A percentile compares a stretch with the other conserved stretches of the same genome.
Conservation (phyloP, 2,329 filamentous ascomycete species). For the Aspergillus japonicus region DNA sequence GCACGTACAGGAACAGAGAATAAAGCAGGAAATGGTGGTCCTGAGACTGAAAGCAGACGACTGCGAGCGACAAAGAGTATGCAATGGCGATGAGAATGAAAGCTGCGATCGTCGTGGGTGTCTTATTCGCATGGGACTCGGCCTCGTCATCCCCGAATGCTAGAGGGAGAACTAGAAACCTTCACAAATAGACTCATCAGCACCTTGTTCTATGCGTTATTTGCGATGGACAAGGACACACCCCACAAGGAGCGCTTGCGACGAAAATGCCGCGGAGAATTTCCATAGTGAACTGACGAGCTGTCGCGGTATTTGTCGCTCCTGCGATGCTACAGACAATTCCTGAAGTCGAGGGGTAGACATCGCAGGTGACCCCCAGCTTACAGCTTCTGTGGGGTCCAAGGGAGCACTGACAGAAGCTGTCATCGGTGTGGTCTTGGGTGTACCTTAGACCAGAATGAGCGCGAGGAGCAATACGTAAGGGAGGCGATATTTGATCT, state of each 20-base stretch:
- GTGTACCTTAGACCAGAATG: neutral
- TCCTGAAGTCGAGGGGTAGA: neutral
- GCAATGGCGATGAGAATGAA: constrained; percentile 28
- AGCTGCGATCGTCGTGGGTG: constrained; percentile 26
- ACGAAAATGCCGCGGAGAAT: constrained; percentile 25
- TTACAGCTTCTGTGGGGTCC: neutral
- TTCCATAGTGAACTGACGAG: constrained; percentile 22
- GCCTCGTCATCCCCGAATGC: constrained; percentile 25
- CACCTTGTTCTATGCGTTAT: neutral
- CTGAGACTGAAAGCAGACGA: constrained; percentile 26
- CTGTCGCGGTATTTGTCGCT: constrained; percentile 8
- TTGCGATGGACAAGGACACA: constrained; percentile 16
- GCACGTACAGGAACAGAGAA: constrained; percentile 34
- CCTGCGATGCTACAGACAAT: constrained; percentile 3
- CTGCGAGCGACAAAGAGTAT: constrained; percentile 26
- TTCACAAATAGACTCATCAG: constrained; percentile 11
- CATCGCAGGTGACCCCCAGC: neutral
- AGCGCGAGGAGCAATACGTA: neutral
- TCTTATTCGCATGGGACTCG: constrained; percentile 21
- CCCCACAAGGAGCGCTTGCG: constrained; percentile 31
- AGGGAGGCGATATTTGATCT: neutral
- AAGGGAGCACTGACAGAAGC: neutral
- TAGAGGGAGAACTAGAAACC: constrained; percentile 32
- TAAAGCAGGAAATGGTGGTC: constrained; percentile 28
- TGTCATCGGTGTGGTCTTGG: neutral